Base-by-base conservation (phyloP, 75 land plant species). In the Chamaecyparis obtusa region DNA sequence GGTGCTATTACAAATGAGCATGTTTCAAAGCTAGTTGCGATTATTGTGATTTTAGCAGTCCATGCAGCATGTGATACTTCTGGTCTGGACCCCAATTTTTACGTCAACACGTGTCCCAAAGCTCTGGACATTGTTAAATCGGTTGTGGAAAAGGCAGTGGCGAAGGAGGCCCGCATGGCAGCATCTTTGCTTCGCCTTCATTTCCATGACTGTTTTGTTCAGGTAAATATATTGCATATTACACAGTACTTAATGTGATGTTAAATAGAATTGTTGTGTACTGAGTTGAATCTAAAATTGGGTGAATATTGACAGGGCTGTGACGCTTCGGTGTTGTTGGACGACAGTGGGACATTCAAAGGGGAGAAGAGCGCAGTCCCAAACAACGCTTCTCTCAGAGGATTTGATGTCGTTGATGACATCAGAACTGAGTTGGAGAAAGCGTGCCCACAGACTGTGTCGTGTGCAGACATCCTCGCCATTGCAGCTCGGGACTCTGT, bases 141-240 rank as follows among this genome's bases (percentile, higher is more conserved):
- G 27, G 83, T 37, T 84, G 51, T 86, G 3, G 51, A 76, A 39
- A 86, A 79, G 37, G 87, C 87, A 19, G 51, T 86, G 46, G 10
- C 77, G 36, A 79, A 37, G 36, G 87, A 86, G 11, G 17, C 41
- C 37, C 41, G 87, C 2, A 86, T 88, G 74, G 78, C 87, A 49
- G 89, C 91, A 14, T 84, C 84, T 32, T 17, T 90, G n/a, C 86
- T 90, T 24, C 69, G 69, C 2, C 64, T 90, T 37, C 86, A 84
- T 78, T 90, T 89, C 46, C 91, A 90, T 41, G 91, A 90, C 55
- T 90, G 91, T 64, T 90, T 90, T 32, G 91, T 90, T 64, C 76
- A 84, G 69, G 91, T 90, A 83, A 39, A 32, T 27, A 1, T 2
- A 15, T 6, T 14, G 17, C 13, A 27, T 7, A 10, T 49, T 10